Evolutionary conservation across 441 rosid species (phyloP).

Genomic region (Populus tomentosa): DNA sequence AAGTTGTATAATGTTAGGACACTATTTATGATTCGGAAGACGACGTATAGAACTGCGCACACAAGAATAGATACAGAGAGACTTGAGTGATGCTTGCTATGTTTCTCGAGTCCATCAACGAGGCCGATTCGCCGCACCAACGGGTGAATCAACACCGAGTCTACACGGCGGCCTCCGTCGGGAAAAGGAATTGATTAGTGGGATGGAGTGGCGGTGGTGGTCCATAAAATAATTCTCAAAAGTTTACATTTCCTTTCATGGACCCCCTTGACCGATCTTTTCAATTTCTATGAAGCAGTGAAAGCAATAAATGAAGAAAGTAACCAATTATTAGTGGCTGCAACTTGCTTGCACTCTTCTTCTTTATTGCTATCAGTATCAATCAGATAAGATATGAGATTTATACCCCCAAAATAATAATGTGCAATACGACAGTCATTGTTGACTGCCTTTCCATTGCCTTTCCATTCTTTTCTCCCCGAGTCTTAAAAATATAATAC

Average conservation of each 20-base stretch:
- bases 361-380: background rate
- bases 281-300: no score
- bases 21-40: background rate
- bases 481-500: no score
- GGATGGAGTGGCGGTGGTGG: no score
- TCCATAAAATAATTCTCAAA: background rate
- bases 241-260: background rate
- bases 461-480: no score
- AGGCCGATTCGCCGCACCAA: slow-evolving; percentile 6
- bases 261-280: no score
- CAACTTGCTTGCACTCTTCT: background rate
- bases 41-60: no score
- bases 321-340: background rate
- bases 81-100: background rate
- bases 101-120: background rate
- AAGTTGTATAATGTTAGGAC: no score
- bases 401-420: background rate
- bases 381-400: background rate
- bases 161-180: background rate
- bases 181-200: background rate
- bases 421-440: background rate
- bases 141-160: slow-evolving; percentile 12
- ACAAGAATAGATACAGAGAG: no score
- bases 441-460: slow-evolving; percentile 5
- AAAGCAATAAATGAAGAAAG: background rate